Base-by-base conservation (phyloP, 305 asterid species). In the Plantago rigida region DNA sequence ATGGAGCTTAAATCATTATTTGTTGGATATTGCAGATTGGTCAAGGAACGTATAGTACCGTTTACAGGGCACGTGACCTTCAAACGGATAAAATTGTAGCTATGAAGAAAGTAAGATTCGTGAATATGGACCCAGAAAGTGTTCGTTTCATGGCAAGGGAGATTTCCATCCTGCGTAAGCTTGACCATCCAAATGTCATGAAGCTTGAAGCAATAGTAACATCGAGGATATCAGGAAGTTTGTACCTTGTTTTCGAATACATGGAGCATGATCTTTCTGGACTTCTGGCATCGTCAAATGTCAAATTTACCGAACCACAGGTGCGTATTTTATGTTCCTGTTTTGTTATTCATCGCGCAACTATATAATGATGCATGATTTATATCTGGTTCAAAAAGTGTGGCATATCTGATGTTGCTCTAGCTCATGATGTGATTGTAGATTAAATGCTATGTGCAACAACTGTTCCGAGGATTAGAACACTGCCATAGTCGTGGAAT, bases 241-340 rank as follows among this genome's bases (percentile, higher is more conserved):
- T 89, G 69, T 89, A 89, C 66, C 95, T 89, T 24, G 94, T 87
- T 15, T 89, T 89, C 44, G 94, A 89, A 34, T 89, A 87, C 84
- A 89, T 89, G 97, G 97, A 87, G 69, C 97, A 89, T 24, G 97
- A 89, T 74, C 92, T 89, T 64, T 75, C 97, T 10, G 96, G 96
- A 31, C 96, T 89, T 71, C 47, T 81, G 17, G 77, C 84, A 0
- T 71, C 93, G 6, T 80, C 86, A 2, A 70, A 61, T 56, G 78
- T 78, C 76, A 82, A 87, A 73, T 87, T 89, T 63, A 81, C 96
- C 1, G 96, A 87, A 73, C 65, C 95, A 67, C 95, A 88, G 92
- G 96, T 81, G 59, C 46, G 26, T 44, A 50, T 14, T 15, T n/a
- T 22, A 41, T 28, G 14, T 47, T 54, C 47, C 29, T 62, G 47